Evolutionary conservation across 179 eudicot genomes (phyloP), one percentile per base, ranked within the genome.

Genomic region (Camellia oleifera): DNA sequence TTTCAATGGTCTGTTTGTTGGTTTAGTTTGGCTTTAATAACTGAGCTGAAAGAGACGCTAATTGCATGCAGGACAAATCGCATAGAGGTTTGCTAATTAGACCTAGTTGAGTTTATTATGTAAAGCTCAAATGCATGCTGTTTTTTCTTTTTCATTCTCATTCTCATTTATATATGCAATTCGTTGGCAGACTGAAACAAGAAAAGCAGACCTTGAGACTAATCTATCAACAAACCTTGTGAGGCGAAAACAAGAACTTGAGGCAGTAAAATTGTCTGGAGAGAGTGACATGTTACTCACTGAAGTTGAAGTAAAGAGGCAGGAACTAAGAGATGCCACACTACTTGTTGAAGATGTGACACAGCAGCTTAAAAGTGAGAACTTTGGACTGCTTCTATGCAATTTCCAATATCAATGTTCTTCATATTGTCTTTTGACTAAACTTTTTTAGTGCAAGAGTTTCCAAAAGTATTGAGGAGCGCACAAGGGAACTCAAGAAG

Each of bases 121-220:
- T 18, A 42, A 72, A 80, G 23, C 45, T 76, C 54, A 76, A 58
- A 42, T 52, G 54, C 20, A 63, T 44, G 72, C 52, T 58, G 52
- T 62, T 32, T 32, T 32, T 32, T 32, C 32, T 32, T 32, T 73
- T 32, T 61, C 44, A 26, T 66, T 44, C 70, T 56, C 61, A 40
- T 82, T 72, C 15, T 54, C 75, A 57, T 45, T 69, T 72, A 14
- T 52, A 3, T 78, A 3, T 32, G 10, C 4, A 15, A 46, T 81
- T 32, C 7, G 53, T 79, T 83, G 62, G 63, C 86, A 97, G 99
- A 89, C 88, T 61, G 98, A 97, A 87, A 88, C 98, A 81, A 94
- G 93, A 87, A 94, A 86, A 80, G 86, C 86, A 60, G 99, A 97
- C 90, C 93, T 97, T 76, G 99, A 97, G 88, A 93, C 95, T 84